These are phyloP conservation scores for Limnanthes douglasii DNA, from an alignment of 345 rosid species.

Conservation along the genomic window DNA sequence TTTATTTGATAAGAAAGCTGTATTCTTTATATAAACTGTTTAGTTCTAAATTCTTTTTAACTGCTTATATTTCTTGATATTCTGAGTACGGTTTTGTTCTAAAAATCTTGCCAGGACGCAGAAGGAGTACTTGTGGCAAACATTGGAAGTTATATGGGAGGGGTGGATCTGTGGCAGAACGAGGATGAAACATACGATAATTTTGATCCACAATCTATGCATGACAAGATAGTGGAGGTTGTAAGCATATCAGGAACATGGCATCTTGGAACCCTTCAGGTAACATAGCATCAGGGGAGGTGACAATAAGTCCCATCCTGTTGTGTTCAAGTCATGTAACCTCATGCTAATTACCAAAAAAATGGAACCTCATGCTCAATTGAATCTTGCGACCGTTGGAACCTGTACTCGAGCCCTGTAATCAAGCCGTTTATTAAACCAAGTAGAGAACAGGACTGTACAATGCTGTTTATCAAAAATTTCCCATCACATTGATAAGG, in stretches of 20 bases:
- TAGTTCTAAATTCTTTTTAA: neutral
- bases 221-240: slow-evolving; percentile 70
- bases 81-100: slow-evolving; percentile 6
- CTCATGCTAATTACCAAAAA: too few species aligned
- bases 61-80: neutral
- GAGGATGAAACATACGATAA: slow-evolving; percentile 72
- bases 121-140: slow-evolving; percentile 88
- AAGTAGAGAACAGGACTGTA: too few species aligned
- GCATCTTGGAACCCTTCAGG: slow-evolving; percentile 96
- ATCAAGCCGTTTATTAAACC: too few species aligned
- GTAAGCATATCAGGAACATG: slow-evolving; percentile 91
- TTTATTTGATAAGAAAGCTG: neutral
- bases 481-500: too few species aligned
- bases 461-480: too few species aligned
- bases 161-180: slow-evolving; percentile 88
- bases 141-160: slow-evolving; percentile 96
- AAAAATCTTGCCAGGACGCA: slow-evolving; percentile 45
- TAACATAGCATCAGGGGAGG: slow-evolving; percentile 12
- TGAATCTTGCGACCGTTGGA: too few species aligned
- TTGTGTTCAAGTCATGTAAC: too few species aligned
- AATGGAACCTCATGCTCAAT: too few species aligned
- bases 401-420: too few species aligned
- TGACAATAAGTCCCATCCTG: too few species aligned
- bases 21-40: neutral
- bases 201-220: slow-evolving; percentile 83